Evolutionary conservation across 768 basidiomycete genomes (phyloP), one percentile per base, ranked within the genome.

Genomic region (Mycena vitilis): DNA sequence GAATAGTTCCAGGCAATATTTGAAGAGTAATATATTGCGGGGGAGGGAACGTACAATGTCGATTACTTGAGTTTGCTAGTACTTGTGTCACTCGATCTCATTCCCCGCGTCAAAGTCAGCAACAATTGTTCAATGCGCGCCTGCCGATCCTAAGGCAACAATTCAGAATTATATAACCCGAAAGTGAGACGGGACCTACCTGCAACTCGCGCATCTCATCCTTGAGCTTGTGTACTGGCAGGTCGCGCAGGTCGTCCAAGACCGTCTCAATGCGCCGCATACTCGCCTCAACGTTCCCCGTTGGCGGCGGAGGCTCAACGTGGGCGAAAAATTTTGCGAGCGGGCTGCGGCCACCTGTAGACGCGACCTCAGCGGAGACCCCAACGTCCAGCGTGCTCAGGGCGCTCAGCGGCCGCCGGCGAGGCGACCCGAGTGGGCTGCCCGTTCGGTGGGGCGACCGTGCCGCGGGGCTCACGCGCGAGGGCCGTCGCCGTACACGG

Each of bases 201-300:
- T 92, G 91, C 36, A 95, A 78, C 75, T 95, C 94, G 75, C 89
- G 93, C 87, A 95, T 91, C 77, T 95, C 93, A 3, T 91, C 90
- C 77, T 87, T 91, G 44, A 95, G 79, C 69, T 79, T 85, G 42
- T 86, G 83, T 22, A 93, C 86, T 9, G 93, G 92, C 69, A 93
- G 70, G 49, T 86, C 83, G 37, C 84, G 83, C 52, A 91, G 84
- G 57, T 89, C 88, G 53, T 92, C 90, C 65, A 94, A 73, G 65
- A 92, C 73, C 25, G 79, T 77, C 76, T 94, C 91, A 47, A 94
- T 76, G 65, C 84, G 83, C 71, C 80, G 86, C 57, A 89, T 65
- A 37, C 81, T 85, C 8, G 80, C 80, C 66, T 87, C 88, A 8
- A 83, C 74, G 59, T 74, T 78, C n/a, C 80, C 77, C 45, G 69